These are phyloP conservation scores for Saccharomyces hybrid DNA, from an alignment of 1,139 yeast species.

Conservation along the genomic window DNA sequence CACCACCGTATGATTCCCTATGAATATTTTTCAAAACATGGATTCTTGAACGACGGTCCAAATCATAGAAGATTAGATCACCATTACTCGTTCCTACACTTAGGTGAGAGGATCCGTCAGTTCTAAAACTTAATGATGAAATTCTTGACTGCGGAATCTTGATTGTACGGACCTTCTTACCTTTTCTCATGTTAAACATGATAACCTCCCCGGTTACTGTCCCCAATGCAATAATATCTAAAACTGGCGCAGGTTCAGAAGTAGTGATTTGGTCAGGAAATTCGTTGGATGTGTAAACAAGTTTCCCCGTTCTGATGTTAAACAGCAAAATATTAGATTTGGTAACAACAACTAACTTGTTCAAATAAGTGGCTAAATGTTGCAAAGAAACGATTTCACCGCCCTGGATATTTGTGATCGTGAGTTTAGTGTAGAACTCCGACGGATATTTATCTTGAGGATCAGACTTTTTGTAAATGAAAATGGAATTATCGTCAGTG, in stretches of 20 bases:
- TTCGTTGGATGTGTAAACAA: slow-evolving; percentile 52
- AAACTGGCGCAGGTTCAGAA: slow-evolving; percentile 75
- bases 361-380: slow-evolving; percentile 89
- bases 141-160: slow-evolving; percentile 52
- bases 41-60: slow-evolving; percentile 61
- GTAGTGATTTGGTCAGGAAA: slow-evolving; percentile 48
- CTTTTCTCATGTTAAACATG: slow-evolving; percentile 64
- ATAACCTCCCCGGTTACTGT: slow-evolving; percentile 58
- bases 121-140: slow-evolving; percentile 76
- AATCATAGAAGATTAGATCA: slow-evolving; percentile 77
- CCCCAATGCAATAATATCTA: slow-evolving; percentile 78
- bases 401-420: slow-evolving; percentile 55
- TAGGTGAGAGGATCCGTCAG: slow-evolving; percentile 81
- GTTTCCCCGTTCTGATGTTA: slow-evolving; percentile 73
- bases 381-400: slow-evolving; percentile 52
- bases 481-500: slow-evolving; percentile 44
- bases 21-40: slow-evolving; percentile 73
- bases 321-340: slow-evolving; percentile 52
- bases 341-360: slow-evolving; percentile 75
- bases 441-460: slow-evolving; percentile 43
- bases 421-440: slow-evolving; percentile 59
- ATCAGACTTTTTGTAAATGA: slow-evolving; percentile 52
- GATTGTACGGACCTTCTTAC: slow-evolving; percentile 48
- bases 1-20: slow-evolving; percentile 68
- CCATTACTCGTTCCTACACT: slow-evolving; percentile 78